Conservation (phyloP, 2,329 filamentous ascomycete species). For the Grosmannia huntii region DNA sequence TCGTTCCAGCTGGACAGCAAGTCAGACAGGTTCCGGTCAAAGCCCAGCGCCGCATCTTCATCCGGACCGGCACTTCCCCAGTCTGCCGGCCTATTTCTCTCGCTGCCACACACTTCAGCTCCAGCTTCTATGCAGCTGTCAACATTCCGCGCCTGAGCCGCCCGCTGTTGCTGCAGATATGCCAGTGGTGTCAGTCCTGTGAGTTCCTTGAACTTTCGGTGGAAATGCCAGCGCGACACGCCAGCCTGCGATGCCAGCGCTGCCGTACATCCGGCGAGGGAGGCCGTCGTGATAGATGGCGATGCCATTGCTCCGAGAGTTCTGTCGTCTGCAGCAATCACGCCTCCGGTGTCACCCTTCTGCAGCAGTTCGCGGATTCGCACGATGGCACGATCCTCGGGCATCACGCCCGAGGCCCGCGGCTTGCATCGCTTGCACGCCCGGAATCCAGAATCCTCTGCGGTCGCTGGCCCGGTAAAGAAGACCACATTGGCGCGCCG, state of each 20-base stretch:
- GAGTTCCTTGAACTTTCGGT: conserved; percentile 43
- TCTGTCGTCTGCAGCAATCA: conserved; percentile 1
- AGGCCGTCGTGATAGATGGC: neutral
- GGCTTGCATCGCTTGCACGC: conserved; percentile 46
- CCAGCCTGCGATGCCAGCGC: conserved; percentile 35
- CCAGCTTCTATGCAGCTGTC: neutral
- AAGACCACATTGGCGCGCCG: conserved; percentile 48
- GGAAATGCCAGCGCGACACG: conserved; percentile 44
- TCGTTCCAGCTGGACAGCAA: neutral
- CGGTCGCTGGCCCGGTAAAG: conserved; percentile 31
- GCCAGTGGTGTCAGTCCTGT: conserved; percentile 33
- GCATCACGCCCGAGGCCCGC: conserved; percentile 24
- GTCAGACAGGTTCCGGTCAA: neutral
- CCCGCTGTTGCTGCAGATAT: conserved; percentile 14
- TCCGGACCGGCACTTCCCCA: neutral
- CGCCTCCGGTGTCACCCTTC: conserved; percentile 13
- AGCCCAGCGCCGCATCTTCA: neutral
- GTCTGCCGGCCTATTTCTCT: neutral
- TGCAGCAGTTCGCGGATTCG: conserved; percentile 21
- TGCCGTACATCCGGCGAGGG: neutral
- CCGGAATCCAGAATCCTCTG: conserved; percentile 35
- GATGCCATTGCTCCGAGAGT: too few relatives aligned
- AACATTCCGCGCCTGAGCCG: neutral
- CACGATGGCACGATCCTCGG: conserved; percentile 28
- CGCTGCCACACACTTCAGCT: neutral